Evolutionary conservation across 1,284 basidiomycete species (phyloP), one percentile per base, ranked within the genome.

Genomic region (Cerrena zonata): DNA sequence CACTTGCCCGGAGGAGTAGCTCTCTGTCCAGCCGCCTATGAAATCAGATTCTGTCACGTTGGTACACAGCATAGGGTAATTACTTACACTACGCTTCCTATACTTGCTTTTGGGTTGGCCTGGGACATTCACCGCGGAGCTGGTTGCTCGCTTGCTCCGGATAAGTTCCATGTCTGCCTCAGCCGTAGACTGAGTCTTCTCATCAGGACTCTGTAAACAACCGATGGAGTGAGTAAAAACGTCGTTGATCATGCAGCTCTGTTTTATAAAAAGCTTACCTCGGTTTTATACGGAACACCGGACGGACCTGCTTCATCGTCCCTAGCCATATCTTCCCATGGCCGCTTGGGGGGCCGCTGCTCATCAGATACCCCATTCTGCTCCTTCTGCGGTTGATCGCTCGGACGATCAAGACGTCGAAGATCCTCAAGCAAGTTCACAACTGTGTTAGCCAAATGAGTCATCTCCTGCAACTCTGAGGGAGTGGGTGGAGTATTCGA

Each of bases 81-180:
- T 5, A 78, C 86, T 78, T 67, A 89, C 86, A 69, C 86, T 89
- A 66, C 86, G 71, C 65, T 89, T 89, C 58, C 86, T 71, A 61
- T 89, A 89, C 64, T 89, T 89, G 69, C 73, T 84, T 70, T 89
- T 89, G 48, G 77, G 75, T 54, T 79, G 66, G 11, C 64, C 68
- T 42, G 65, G 62, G 5, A 60, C 64, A 49, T 58, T 65, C 36
- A 61, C 62, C 21, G 62, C 64, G 10, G 67, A 60, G 51, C 80
- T 85, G 24, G 82, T 79, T 18, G 86, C 84, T 22, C 87, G 78
- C 65, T 89, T 89, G 25, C 74, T 81, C 12, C 86, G 79, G 56
- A 89, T 89, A 52, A 86, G 74, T 55, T 86, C 84, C 86, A 89
- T 89, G 58, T 89, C 87, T 53, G 83, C 78, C 64, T 89, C 84